Evolutionary conservation across 179 eudicot genomes (phyloP).

Genomic region (Spinacia oleracea): DNA sequence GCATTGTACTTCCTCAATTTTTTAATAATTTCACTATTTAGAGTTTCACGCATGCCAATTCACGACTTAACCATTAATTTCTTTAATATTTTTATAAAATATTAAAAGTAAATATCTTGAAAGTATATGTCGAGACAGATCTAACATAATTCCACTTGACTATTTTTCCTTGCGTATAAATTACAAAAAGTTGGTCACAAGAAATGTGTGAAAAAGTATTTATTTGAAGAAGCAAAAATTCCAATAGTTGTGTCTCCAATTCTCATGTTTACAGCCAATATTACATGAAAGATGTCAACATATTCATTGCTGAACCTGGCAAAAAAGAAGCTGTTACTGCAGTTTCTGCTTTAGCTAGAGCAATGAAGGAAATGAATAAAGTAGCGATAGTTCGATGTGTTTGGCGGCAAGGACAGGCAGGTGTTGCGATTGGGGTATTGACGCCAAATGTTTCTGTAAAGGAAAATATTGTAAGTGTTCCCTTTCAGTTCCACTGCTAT

Average conservation of each 20-base stretch:
- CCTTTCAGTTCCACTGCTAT: conserved; percentile 2
- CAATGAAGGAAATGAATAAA: conserved; percentile 90
- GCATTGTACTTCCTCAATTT: background rate
- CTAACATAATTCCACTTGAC: too few relatives aligned
- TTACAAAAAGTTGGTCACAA: too few relatives aligned
- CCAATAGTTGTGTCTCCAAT: conserved; percentile 6
- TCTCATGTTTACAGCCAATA: conserved; percentile 58
- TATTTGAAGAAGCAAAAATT: background rate
- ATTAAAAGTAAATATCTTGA: too few relatives aligned
- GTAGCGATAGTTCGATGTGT: conserved; percentile 94
- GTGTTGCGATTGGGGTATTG: conserved; percentile 82
- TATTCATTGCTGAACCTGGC: conserved; percentile 93
- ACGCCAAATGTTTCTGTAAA: conserved; percentile 79
- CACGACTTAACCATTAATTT: too few relatives aligned
- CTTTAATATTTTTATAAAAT: too few relatives aligned
- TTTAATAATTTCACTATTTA: too few relatives aligned
- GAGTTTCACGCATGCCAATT: too few relatives aligned
- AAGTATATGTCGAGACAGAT: background rate
- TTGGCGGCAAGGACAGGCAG: conserved; percentile 91
- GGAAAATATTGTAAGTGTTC: conserved; percentile 62
- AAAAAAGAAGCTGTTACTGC: conserved; percentile 68
- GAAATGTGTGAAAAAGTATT: too few relatives aligned
- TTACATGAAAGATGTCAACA: conserved; percentile 85
- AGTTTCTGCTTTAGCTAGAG: conserved; percentile 89
- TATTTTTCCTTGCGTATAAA: too few relatives aligned